Percentiles rank a stretch among this genome's conserved stretches.
Evolutionary conservation across 306 rosid species (phyloP).

Genomic region (Quercus gilva): DNA sequence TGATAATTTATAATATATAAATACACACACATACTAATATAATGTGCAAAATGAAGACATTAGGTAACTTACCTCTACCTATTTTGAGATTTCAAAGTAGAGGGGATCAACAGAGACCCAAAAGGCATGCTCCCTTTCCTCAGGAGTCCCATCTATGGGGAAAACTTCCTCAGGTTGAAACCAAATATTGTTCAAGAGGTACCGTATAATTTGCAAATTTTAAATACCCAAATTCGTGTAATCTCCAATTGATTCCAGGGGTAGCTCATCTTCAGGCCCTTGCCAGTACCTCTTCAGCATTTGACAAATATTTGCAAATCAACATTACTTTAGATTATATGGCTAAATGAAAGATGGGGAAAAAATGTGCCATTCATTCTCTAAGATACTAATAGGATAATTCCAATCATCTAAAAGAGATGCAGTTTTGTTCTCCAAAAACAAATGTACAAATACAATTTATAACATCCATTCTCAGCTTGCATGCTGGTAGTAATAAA

Average conservation of each 20-base stretch:
- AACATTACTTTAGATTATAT: neutral
- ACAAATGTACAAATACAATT: too few relatives aligned
- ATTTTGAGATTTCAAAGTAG: conserved; percentile 28
- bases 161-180: conserved; percentile 60
- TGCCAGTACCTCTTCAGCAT: conserved; percentile 45
- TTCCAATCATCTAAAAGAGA: too few relatives aligned
- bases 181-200: conserved; percentile 57
- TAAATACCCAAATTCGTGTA: conserved; percentile 42
- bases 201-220: conserved; percentile 46
- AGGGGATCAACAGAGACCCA: conserved; percentile 48
- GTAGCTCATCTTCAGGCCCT: conserved; percentile 32
- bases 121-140: conserved; percentile 42
- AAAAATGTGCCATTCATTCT: too few relatives aligned
- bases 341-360: too few relatives aligned
- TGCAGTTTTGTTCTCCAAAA: too few relatives aligned
- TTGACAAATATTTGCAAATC: neutral
- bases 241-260: conserved; percentile 50
- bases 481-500: too few relatives aligned
- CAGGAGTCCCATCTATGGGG: conserved; percentile 56
- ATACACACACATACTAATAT: too few relatives aligned
- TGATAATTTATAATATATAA: too few relatives aligned
- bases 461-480: too few relatives aligned
- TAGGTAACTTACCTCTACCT: conserved; percentile 21
- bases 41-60: neutral
- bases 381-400: too few relatives aligned